Evolutionary conservation across 2,329 filamentous ascomycete species (phyloP), one percentile per base, ranked within the genome.

Genomic region (Apiospora saccharicola): DNA sequence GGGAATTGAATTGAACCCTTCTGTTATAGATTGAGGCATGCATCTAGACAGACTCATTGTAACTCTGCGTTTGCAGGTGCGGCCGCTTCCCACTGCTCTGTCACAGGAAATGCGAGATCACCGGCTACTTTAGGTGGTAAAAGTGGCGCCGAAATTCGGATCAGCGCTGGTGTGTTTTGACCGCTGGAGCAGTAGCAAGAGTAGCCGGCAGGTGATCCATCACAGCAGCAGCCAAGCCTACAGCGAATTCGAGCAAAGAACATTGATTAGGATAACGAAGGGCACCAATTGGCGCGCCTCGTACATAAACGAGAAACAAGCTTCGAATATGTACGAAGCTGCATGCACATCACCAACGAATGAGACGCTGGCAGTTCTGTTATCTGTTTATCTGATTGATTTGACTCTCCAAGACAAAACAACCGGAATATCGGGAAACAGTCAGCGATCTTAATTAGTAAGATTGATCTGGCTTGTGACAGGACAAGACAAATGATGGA

Each of bases 131-230:
- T 61, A 61, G 53, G 30, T 8, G 16, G 53, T 37, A 61, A 61
- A 61, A 61, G 53, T 61, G 53, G 53, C 53, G 19, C 53, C 53
- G 30, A 61, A 61, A 8, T 37, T 61, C 53, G 53, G 53, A 61
- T 37, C 53, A 37, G 53, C 19, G 44, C 16, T 19, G 5, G 22
- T 12, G 26, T 14, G 26, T 61, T 22, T 37, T 22, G 53, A 61
- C 26, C 53, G 53, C 30, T 61, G 22, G 19, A 49, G 51, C 26
- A 37, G 37, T 8, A 37, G 37, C 37, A 37, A 10, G 5, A 37
- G 37, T 10, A 10, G 51, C 26, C 19, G 30, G 30, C 53, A 61
- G 53, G 53, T 61, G 53, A 61, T 37, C 3, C 37, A 12, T 19
- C 7, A 7, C 30, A 37, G 30, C 53, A 61, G 53, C 30, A 22